A percentile compares a stretch with the other conserved stretches of the same genome.
Conservation (phyloP, 768 basidiomycete genomes). For the Grammothele lineata region DNA sequence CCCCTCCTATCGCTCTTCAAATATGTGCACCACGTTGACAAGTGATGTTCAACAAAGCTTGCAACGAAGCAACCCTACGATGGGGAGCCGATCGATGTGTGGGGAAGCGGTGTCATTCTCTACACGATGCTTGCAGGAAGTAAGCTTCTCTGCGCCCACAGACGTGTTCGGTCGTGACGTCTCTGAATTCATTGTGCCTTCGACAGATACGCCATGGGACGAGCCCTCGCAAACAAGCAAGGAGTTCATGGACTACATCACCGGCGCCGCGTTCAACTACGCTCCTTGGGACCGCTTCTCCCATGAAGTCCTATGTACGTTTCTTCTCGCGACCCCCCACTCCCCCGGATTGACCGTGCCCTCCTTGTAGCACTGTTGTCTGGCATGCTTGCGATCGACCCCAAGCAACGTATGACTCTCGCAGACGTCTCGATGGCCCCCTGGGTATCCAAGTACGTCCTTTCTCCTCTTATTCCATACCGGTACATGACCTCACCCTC, state of each 20-base stretch:
- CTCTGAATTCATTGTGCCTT: not conserved
- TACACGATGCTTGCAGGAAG: constrained; percentile 90
- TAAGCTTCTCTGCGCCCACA: too few relatives aligned
- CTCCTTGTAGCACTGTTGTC: constrained; percentile 85
- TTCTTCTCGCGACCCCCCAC: not conserved
- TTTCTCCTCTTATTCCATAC: too few relatives aligned
- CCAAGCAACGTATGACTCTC: constrained; percentile 63
- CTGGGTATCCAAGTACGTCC: constrained; percentile 71
- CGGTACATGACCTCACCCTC: not conserved
- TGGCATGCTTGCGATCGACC: constrained; percentile 69
- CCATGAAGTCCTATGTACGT: constrained; percentile 57
- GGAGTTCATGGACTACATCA: constrained; percentile 75
- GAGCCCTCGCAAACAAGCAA: constrained; percentile 76
- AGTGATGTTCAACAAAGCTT: constrained; percentile 44
- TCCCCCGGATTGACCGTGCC: not conserved
- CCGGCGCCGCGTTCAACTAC: constrained; percentile 68
- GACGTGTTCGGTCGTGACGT: too few relatives aligned
- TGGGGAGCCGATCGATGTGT: constrained; percentile 92
- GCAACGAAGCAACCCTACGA: constrained; percentile 64
- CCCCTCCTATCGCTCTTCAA: too few relatives aligned
- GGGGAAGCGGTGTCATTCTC: constrained; percentile 94
- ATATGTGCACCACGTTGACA: not conserved
- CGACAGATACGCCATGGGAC: constrained; percentile 94
- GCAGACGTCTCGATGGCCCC: constrained; percentile 52
- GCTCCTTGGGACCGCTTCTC: constrained; percentile 76